Percentiles rank a stretch among this genome's conserved stretches.
Conservation (phyloP, 805 yeast genomes). For the Saturnispora dispora region DNA sequence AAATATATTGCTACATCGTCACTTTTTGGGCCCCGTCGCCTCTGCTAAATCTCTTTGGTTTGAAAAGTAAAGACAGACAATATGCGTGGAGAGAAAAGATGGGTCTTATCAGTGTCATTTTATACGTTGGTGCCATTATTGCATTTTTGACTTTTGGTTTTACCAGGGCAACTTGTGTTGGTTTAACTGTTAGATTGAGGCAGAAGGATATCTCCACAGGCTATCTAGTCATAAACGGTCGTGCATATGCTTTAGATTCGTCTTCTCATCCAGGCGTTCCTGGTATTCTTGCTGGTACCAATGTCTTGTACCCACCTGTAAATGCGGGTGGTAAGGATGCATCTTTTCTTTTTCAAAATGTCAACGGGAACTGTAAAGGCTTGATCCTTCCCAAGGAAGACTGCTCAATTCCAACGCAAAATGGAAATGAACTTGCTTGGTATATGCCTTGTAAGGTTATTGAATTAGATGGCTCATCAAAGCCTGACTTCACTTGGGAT, state of each 20-base stretch:
- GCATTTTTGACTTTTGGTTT: constrained; percentile 89
- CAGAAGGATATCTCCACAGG: constrained; percentile 51
- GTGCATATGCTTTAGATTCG: constrained; percentile 60
- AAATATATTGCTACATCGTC: constrained; percentile 62
- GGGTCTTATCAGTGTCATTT: constrained; percentile 68
- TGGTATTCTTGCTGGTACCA: constrained; percentile 63
- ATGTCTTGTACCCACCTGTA: constrained; percentile 73
- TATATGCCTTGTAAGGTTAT: constrained; percentile 86
- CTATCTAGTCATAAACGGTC: constrained; percentile 70
- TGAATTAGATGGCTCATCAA: constrained; percentile 60
- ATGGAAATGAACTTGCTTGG: constrained; percentile 66
- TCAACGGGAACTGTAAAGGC: constrained; percentile 81
- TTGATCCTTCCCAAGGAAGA: constrained; percentile 61
- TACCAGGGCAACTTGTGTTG: constrained; percentile 69
- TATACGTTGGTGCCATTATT: constrained; percentile 63
- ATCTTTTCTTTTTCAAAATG: constrained; percentile 79
- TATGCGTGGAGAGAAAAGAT: constrained; percentile 97
- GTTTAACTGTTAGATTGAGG: constrained; percentile 39
- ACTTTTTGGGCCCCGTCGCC: constrained; percentile 93
- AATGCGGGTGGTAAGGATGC: constrained; percentile 87
- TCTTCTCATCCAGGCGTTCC: constrained; percentile 76
- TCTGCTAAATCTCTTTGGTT: constrained; percentile 59
- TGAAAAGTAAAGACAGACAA: constrained; percentile 72
- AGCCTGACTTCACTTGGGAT: constrained; percentile 51
- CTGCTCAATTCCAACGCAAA: constrained; percentile 60